Conservation (phyloP, 2,329 filamentous ascomycete genomes). For the Ophiosphaerella korrae region DNA sequence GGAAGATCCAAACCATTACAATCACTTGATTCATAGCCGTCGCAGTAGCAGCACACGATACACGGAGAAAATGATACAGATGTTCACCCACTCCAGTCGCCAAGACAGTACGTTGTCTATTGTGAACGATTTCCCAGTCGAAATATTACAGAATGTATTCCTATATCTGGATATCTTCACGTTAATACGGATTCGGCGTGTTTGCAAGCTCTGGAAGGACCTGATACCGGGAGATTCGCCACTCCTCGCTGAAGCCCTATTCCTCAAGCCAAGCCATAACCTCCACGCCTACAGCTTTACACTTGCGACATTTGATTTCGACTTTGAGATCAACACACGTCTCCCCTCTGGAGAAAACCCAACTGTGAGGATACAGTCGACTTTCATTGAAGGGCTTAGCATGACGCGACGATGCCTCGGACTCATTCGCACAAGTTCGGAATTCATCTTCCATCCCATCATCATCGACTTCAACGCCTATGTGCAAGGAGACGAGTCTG, state of each 20-base stretch:
- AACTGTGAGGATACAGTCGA: background rate
- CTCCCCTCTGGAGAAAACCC: background rate
- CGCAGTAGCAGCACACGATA: conserved; percentile 23
- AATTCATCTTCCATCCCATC: conserved; percentile 6
- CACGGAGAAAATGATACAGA: conserved; percentile 19
- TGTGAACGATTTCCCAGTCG: conserved; percentile 15
- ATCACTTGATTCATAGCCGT: conserved; percentile 8
- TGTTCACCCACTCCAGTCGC: conserved; percentile 7
- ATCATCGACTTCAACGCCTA: conserved; percentile 2
- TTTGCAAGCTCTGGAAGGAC: conserved; percentile 11
- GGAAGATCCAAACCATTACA: background rate
- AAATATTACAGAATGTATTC: conserved; percentile 17
- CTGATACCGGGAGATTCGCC: conserved; percentile 19
- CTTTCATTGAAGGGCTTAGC: conserved; percentile 4
- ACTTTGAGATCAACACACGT: conserved; percentile 4
- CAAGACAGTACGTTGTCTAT: background rate
- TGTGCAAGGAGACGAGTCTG: conserved; percentile 1
- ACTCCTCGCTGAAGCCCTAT: conserved; percentile 3
- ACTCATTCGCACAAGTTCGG: conserved; percentile 2
- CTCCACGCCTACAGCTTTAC: conserved; percentile 13
- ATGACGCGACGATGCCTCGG: conserved; percentile 3
- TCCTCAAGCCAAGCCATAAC: conserved; percentile 14
- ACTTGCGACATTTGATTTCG: conserved; percentile 3
- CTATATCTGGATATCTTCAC: conserved; percentile 17
- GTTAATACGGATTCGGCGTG: conserved; percentile 13